Percentiles rank a stretch among this genome's conserved stretches.
Evolutionary conservation across 345 rosid genomes (phyloP).

Genomic region (Alliaria petiolata): DNA sequence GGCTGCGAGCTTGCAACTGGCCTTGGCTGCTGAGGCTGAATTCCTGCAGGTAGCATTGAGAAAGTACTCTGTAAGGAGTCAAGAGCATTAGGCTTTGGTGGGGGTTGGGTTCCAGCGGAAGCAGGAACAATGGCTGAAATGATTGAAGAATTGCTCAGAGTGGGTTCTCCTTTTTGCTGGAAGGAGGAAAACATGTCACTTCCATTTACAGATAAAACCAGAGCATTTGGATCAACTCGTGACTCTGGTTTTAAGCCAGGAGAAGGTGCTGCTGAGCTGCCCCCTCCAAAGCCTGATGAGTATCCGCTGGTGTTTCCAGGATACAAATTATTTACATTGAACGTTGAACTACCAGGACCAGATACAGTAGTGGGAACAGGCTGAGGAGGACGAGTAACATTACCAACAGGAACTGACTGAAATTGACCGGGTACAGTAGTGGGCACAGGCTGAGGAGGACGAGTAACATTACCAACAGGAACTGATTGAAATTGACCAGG

Average conservation of each 20-base stretch:
- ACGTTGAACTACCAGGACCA: constrained; percentile 37
- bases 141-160: constrained; percentile 41
- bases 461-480: constrained; percentile 38
- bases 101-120: constrained; percentile 48
- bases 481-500: constrained; percentile 40
- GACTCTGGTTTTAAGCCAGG: constrained; percentile 41
- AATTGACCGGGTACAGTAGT: constrained; percentile 41
- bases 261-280: constrained; percentile 35
- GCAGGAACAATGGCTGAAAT: constrained; percentile 48
- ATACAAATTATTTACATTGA: constrained; percentile 52
- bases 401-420: constrained; percentile 36
- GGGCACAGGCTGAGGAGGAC: constrained; percentile 42
- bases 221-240: constrained; percentile 46
- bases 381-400: constrained; percentile 44
- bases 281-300: constrained; percentile 43
- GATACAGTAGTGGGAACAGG: constrained; percentile 34
- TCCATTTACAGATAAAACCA: constrained; percentile 66
- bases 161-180: constrained; percentile 48
- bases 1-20: constrained; percentile 45
- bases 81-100: constrained; percentile 53
- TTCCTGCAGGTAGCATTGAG: constrained; percentile 58
- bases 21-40: constrained; percentile 48
- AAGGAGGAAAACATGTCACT: constrained; percentile 54
- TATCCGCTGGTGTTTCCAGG: constrained; percentile 48
- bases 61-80: constrained; percentile 71